phyloP scores from a whole-genome alignment of 352 stramenopile genomes.

The Globisporangium barbulae region DNA sequence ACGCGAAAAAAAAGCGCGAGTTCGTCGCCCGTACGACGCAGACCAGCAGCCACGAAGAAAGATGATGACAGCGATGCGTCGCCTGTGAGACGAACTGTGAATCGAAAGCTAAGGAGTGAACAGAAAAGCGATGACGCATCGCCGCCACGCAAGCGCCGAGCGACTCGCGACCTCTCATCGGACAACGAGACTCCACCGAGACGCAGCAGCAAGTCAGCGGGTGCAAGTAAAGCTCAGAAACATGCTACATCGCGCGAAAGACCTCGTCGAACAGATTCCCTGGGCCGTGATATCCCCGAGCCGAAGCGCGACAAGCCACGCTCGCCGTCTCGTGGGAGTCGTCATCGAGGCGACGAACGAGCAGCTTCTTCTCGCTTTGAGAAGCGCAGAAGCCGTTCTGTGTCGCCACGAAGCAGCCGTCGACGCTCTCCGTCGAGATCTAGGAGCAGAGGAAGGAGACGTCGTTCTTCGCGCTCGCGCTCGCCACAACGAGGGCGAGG shows the following conservation, averaged over 20 bases:
- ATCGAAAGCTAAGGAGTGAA: constrained; percentile 1
- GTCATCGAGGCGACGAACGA: neutral
- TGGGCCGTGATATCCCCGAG: constrained; percentile 20
- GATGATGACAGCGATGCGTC: constrained; percentile 25
- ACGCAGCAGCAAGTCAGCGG: neutral
- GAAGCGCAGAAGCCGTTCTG: constrained; percentile 3
- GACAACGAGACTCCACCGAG: neutral
- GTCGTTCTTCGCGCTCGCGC: constrained; percentile 8
- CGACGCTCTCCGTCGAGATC: constrained; percentile 27
- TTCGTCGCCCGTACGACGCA: neutral
- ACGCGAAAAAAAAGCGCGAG: neutral
- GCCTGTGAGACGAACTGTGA: constrained; percentile 17
- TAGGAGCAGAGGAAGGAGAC: constrained; percentile 1
- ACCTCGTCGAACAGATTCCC: constrained; percentile 20
- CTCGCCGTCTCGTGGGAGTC: neutral
- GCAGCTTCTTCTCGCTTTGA: neutral
- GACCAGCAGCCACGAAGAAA: neutral
- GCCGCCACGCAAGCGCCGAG: constrained; percentile 15
- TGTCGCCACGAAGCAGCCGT: constrained; percentile 10
- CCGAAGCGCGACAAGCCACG: constrained; percentile 1
- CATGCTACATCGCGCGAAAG: neutral
- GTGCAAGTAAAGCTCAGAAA: neutral
- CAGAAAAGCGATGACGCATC: constrained; percentile 17
- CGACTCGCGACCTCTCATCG: neutral
- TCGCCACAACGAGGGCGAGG: neutral